These are phyloP conservation scores for Macaranga tanarius DNA, from an alignment of 441 rosid species.

Conservation along the genomic window DNA sequence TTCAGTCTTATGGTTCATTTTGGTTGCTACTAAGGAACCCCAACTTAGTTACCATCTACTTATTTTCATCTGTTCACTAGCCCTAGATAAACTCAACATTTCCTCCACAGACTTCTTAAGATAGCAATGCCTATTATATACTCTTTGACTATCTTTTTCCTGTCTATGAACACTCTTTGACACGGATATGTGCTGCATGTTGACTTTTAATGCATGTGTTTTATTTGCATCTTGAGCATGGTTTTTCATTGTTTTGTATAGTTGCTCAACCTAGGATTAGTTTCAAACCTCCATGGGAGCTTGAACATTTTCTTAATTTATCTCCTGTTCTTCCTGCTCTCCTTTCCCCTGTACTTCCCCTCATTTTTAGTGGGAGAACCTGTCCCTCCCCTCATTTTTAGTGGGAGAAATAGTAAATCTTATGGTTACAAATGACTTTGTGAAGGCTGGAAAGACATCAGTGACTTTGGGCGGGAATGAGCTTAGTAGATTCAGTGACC, in stretches of 20 bases:
- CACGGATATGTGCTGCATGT: neutral
- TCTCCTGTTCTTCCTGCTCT: neutral
- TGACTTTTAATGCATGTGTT: neutral
- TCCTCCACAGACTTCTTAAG: neutral
- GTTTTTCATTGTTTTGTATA: neutral
- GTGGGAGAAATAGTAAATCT: constrained; percentile 15
- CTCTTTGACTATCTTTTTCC: constrained; percentile 5
- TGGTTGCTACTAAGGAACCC: neutral
- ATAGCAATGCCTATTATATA: neutral
- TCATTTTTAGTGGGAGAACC: no score
- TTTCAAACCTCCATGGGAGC: constrained; percentile 14
- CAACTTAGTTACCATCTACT: neutral
- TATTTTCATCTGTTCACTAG: neutral
- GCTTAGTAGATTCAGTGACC: constrained; percentile 86
- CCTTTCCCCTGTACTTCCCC: no score
- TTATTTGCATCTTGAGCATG: no score
- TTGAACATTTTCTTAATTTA: constrained; percentile 8
- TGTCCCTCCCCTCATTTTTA: neutral
- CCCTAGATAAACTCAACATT: neutral
- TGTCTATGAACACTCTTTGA: neutral
- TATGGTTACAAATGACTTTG: constrained; percentile 25
- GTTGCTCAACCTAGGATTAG: constrained; percentile 5
- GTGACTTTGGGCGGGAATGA: constrained; percentile 60
- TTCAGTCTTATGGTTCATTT: neutral
- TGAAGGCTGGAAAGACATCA: constrained; percentile 66